Base-by-base conservation (phyloP, 768 basidiomycete species). In the Naematelia encephala region DNA sequence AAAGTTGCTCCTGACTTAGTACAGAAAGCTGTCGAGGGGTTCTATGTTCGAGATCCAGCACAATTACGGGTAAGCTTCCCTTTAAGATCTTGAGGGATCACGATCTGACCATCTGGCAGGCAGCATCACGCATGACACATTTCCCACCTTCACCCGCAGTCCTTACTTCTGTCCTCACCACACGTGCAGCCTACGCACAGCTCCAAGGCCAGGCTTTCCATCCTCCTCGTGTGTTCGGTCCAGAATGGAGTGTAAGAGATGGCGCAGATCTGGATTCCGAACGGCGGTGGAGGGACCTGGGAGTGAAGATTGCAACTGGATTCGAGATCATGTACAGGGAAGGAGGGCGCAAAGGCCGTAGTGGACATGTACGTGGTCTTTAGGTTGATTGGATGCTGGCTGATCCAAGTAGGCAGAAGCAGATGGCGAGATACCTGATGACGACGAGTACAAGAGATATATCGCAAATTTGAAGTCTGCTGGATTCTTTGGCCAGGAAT, bases 321-420 rank as follows among this genome's bases (percentile, higher is more conserved):
- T 97, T 97, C 62, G 96, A 99, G 79, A 99, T 98, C 82, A 82
- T 96, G 42, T 97, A 89, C 73, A 86, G 89, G 73, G 91, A 91
- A 72, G 80, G 82, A 48, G 83, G 84, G 43, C 78, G 79, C 57
- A 80, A 68, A 23, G 61, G 63, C 21, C 42, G 68, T 30, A 52
- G 57, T 46, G 70, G 81, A 42, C 72, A 63, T 11, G 62, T 78
- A 19, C 44, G 44, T 23, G 79, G 74, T 87, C n/a, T n/a, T n/a
- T n/a, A n/a, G n/a, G n/a, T n/a, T n/a, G n/a, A n/a, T n/a, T 43
- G 13, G 39, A 5, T 29, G 30, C n/a, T 34, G 27, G 45, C 4
- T 52, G n/a, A 28, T 5, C n/a, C 4, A 39, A 45, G 16, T 39
- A 30, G 29, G 43, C 47, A 23, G 16, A 30, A 14, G 48, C 49